phyloP scores from a whole-genome alignment of 805 yeast genomes.

The Candida oleophila region DNA sequence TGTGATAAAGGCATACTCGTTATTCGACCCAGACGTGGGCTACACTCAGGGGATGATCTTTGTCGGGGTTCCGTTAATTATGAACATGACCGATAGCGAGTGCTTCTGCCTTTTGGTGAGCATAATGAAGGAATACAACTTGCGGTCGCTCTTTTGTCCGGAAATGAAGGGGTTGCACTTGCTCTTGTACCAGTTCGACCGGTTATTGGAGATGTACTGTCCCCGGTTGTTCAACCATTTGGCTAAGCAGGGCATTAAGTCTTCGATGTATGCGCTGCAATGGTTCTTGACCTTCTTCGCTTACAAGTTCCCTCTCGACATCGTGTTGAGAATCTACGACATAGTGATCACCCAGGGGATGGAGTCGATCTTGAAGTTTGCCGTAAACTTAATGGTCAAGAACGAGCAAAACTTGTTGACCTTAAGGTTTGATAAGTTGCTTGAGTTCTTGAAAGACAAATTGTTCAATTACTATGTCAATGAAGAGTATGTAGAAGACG shows the following conservation, averaged over 20 bases:
- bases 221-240: slow-evolving; percentile 78
- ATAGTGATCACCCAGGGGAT: slow-evolving; percentile 87
- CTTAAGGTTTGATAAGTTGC: slow-evolving; percentile 71
- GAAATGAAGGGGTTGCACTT: slow-evolving; percentile 94
- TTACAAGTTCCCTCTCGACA: slow-evolving; percentile 86
- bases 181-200: slow-evolving; percentile 84
- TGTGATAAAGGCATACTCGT: slow-evolving; percentile 79
- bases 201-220: slow-evolving; percentile 71
- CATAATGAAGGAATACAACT: slow-evolving; percentile 81
- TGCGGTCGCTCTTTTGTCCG: slow-evolving; percentile 75
- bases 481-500: slow-evolving; percentile 30
- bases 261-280: slow-evolving; percentile 96
- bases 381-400: slow-evolving; percentile 72
- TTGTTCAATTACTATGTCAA: slow-evolving; percentile 70
- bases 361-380: slow-evolving; percentile 82
- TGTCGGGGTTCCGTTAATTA: slow-evolving; percentile 76
- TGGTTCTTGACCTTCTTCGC: slow-evolving; percentile 97
- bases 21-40: slow-evolving; percentile 90
- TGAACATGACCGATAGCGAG: slow-evolving; percentile 81
- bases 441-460: slow-evolving; percentile 76
- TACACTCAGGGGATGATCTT: slow-evolving; percentile 99
- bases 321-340: slow-evolving; percentile 86
- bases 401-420: slow-evolving; percentile 59
- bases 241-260: slow-evolving; percentile 79
- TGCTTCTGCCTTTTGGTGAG: slow-evolving; percentile 78